These are phyloP conservation scores for Punctularia strigosozonata DNA, from an alignment of 768 basidiomycete genomes.

Conservation along the genomic window DNA sequence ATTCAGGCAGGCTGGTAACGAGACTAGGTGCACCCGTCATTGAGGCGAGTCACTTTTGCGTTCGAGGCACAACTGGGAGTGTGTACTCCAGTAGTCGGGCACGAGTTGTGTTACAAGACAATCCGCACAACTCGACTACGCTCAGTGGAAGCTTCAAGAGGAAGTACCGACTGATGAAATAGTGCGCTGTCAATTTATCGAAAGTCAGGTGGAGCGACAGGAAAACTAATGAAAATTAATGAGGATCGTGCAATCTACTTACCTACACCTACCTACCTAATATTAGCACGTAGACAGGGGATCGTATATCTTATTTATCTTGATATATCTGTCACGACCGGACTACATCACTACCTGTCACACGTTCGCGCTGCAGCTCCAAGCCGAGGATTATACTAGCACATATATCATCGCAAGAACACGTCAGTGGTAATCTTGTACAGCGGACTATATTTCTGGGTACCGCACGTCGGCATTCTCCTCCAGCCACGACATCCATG, in stretches of 20 bases:
- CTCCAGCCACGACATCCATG: constrained; percentile 89
- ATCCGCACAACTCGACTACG: background rate
- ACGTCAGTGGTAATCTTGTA: too few species aligned
- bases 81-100: background rate
- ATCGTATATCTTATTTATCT: too few species aligned
- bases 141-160: background rate
- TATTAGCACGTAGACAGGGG: too few species aligned
- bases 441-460: too few species aligned
- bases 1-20: background rate
- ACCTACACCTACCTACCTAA: too few species aligned
- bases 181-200: background rate
- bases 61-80: background rate
- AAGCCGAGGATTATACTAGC: too few species aligned
- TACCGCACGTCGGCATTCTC: constrained; percentile 83
- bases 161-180: too few species aligned
- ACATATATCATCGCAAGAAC: too few species aligned
- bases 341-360: too few species aligned
- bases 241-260: too few species aligned
- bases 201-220: background rate
- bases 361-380: too few species aligned
- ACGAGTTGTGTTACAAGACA: background rate
- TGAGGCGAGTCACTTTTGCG: background rate
- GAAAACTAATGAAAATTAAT: background rate
- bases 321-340: too few species aligned
- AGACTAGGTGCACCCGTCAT: background rate